Percentiles rank a stretch among this genome's conserved stretches.
phyloP scores from a whole-genome alignment of 768 basidiomycete species.

The Leccinellum albellum region DNA sequence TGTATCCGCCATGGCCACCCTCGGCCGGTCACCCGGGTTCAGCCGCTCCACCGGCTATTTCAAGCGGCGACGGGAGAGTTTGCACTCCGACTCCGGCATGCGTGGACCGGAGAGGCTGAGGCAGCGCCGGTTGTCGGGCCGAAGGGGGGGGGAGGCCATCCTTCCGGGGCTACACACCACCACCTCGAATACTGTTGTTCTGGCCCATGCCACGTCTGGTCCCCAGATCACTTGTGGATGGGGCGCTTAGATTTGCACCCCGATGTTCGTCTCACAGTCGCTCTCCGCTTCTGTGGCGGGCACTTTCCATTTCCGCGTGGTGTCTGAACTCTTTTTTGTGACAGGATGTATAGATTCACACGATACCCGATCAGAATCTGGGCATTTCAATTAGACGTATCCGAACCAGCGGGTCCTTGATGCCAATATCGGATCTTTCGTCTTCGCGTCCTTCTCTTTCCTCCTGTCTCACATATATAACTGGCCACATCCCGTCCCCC shows the following conservation, averaged over 20 bases:
- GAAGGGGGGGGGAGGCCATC: background rate
- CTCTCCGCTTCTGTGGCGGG: constrained; percentile 48
- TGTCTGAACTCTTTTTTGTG: constrained; percentile 23
- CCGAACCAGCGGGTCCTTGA: constrained; percentile 23
- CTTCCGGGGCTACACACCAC: background rate
- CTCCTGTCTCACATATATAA: constrained; percentile 35
- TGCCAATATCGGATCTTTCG: constrained; percentile 48
- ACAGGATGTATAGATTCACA: constrained; percentile 18
- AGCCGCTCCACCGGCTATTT: background rate
- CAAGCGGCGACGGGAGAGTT: constrained; percentile 8
- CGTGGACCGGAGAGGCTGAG: background rate
- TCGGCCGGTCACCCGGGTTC: background rate
- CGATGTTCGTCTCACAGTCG: constrained; percentile 19
- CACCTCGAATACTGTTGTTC: constrained; percentile 2
- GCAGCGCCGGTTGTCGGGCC: background rate
- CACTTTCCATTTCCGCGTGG: constrained; percentile 43
- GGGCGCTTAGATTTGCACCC: constrained; percentile 23
- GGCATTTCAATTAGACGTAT: constrained; percentile 31
- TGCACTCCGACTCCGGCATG: constrained; percentile 4
- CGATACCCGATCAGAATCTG: constrained; percentile 30
- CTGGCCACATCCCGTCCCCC: constrained; percentile 12
- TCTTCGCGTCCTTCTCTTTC: constrained; percentile 25
- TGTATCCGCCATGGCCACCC: constrained; percentile 28
- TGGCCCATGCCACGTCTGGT: constrained; percentile 13
- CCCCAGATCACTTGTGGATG: constrained; percentile 10